A percentile compares a stretch with the other conserved stretches of the same genome.
Conservation (phyloP, 2,329 filamentous ascomycete genomes). For the Penicillium brasilianum region DNA sequence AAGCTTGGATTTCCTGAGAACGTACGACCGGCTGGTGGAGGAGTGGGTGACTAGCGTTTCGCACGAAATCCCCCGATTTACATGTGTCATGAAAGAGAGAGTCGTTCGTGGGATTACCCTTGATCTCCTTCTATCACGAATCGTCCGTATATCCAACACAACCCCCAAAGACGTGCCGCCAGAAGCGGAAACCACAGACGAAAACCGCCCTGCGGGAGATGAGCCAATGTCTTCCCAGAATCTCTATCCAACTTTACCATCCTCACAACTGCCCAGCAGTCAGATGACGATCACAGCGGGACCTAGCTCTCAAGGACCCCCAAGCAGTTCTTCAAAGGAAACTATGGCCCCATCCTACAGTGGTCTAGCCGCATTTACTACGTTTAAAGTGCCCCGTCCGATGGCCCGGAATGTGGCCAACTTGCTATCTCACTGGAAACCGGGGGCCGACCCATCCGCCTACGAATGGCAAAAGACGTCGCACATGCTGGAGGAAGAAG, state of each 20-base stretch:
- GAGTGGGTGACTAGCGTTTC: conserved; percentile 45
- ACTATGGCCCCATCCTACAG: conserved; percentile 17
- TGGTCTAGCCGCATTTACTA: conserved; percentile 39
- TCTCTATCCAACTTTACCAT: not conserved
- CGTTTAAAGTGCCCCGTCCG: conserved; percentile 29
- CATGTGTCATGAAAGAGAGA: conserved; percentile 47
- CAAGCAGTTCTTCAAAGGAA: conserved; percentile 6
- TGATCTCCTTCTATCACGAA: conserved; percentile 44
- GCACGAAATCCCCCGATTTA: conserved; percentile 39
- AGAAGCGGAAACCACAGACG: not conserved
- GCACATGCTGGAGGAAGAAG: conserved; percentile 28
- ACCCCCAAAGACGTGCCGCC: not conserved
- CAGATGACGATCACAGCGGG: not conserved
- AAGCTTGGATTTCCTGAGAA: conserved; percentile 30
- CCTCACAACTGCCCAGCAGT: conserved; percentile 20
- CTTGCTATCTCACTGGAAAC: conserved; percentile 46
- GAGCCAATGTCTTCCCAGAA: conserved; percentile 2
- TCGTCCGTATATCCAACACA: conserved; percentile 30
- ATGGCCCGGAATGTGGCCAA: conserved; percentile 32
- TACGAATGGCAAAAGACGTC: conserved; percentile 43
- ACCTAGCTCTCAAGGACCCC: not conserved
- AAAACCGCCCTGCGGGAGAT: not conserved
- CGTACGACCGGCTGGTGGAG: conserved; percentile 45
- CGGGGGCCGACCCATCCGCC: conserved; percentile 37
- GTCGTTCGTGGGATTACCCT: conserved; percentile 42